Evolutionary conservation across 441 rosid genomes (phyloP).

Genomic region (Viola pubescens): DNA sequence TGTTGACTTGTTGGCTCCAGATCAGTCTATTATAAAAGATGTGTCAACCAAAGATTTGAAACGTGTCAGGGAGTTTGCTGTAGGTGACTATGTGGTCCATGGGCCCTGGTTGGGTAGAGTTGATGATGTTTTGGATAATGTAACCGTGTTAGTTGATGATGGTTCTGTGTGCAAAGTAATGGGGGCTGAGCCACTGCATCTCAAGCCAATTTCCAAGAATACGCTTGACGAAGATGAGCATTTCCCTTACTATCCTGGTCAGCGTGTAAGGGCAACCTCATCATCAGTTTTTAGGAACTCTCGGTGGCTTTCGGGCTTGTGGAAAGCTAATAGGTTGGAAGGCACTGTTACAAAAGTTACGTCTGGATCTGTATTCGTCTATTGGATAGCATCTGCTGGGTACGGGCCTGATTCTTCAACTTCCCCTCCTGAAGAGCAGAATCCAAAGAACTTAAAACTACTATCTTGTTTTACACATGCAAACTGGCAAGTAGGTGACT

Average conservation of each 20-base stretch:
- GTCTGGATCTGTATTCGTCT: conserved; percentile 72
- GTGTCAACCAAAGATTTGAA: conserved; percentile 59
- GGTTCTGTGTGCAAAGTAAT: conserved; percentile 81
- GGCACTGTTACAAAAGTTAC: conserved; percentile 89
- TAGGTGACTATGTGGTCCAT: conserved; percentile 83
- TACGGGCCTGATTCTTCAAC: conserved; percentile 80
- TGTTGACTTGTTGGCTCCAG: conserved; percentile 62
- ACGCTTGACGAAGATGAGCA: conserved; percentile 79
- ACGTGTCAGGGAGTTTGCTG: conserved; percentile 76
- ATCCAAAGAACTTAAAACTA: conserved; percentile 74
- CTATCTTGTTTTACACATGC: conserved; percentile 82
- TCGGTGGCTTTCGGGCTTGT: conserved; percentile 75
- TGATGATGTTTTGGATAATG: conserved; percentile 88
- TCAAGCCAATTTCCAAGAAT: conserved; percentile 61
- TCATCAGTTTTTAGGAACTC: conserved; percentile 76
- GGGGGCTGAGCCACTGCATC: conserved; percentile 70
- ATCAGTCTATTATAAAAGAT: conserved; percentile 58
- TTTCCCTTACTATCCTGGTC: conserved; percentile 88
- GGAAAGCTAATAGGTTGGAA: conserved; percentile 84
- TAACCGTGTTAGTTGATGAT: conserved; percentile 89
- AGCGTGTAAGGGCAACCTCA: conserved; percentile 82
- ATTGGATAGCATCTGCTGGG: conserved; percentile 97
- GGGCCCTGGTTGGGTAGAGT: conserved; percentile 96
- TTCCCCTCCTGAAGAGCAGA: conserved; percentile 87
- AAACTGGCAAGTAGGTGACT: conserved; percentile 94